Evolutionary conservation across 257 asterid genomes (phyloP), one percentile per base, ranked within the genome.

Genomic region (Knoxia roxburghii): DNA sequence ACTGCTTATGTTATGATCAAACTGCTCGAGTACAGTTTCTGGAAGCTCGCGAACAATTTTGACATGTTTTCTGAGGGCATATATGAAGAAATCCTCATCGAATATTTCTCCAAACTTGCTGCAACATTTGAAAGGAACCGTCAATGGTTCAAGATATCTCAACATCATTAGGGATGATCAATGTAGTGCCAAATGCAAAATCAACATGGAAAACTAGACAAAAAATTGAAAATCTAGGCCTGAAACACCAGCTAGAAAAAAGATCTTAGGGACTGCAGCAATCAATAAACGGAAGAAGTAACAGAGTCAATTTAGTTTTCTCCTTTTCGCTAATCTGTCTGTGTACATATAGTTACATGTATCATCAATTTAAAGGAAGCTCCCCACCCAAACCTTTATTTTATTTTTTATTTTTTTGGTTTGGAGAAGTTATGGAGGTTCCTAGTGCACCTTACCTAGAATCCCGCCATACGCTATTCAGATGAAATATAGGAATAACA

Each of bases 381-480:
- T 40, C 21, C 29, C 20, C 21, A 8, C 0, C 4, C 21, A 20
- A 63, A 13, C 41, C 37, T 60, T 18, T 15, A 5, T 50, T 20
- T 50, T 12, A 46, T 6, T 13, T 46, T 46, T 12, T 50, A 20
- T 21, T 21, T 6, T 20, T 48, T 48, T 45, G 41, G 41, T 48
- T 48, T 48, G 24, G 23, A 48, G 24, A 48, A 9, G 24, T 4
- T 46, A 46, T 6, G 51, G 51, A 46, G n/a, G 20, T n/a, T 58
- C 13, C 6, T 8, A 65, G 24, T 23, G 29, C 54, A 58, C 13
- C 56, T 73, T 29, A 93, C 99, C 99, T 93, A 69, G 97, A 90
- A 81, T 94, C 99, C 72, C 82, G 83, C 99, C 99, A 94, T 68
- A 94, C 99, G 55, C 99, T 94, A 71, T 90, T 94, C 64, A 94